Evolutionary conservation across 2,329 filamentous ascomycete genomes (phyloP), one percentile per base, ranked within the genome.

Genomic region (Septoria petroselini): DNA sequence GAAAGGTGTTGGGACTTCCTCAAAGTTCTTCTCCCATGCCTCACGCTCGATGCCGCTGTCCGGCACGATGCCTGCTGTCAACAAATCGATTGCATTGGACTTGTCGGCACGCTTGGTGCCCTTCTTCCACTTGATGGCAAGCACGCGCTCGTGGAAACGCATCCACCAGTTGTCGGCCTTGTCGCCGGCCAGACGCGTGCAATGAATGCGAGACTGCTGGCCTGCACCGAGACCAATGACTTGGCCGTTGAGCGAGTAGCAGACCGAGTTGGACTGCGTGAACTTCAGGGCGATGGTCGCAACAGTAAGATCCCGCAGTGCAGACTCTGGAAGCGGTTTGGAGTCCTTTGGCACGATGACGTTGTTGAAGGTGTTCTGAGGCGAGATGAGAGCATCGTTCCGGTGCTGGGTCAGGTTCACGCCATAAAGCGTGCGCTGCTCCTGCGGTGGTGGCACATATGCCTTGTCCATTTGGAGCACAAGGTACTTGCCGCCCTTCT

Each of bases 141-240:
- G 79, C 9, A 93, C 88, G 45, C 88, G 85, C 62, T 88, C 85
- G 76, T 96, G 88, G 83, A 97, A 97, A 65, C 93, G 87, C 79
- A 98, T 86, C 93, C 91, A 98, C 91, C 91, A 97, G 79, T 95
- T 96, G 73, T 98, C 93, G 41, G 91, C 89, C 79, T 98, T 98
- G 77, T 97, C 91, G 53, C 93, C 93, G 8, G 93, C 93, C 43
- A 98, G 82, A 59, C 93, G 86, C 34, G 93, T 98, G 82, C 93
- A 98, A 80, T 98, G 93, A 63, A 98, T 98, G 62, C 93, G 86
- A 55, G 88, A 95, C 75, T 98, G 93, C 73, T 98, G 93, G 53
- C 93, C 93, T 48, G 93, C 93, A 59, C 93, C 93, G 48, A 98
- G 83, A 59, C 93, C 93, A 62, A 98, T 80, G 63, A 97, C 81